A percentile compares a stretch with the other conserved stretches of the same genome.
Conservation (phyloP, 129 eudicot species). For the Deinandra increscens region DNA sequence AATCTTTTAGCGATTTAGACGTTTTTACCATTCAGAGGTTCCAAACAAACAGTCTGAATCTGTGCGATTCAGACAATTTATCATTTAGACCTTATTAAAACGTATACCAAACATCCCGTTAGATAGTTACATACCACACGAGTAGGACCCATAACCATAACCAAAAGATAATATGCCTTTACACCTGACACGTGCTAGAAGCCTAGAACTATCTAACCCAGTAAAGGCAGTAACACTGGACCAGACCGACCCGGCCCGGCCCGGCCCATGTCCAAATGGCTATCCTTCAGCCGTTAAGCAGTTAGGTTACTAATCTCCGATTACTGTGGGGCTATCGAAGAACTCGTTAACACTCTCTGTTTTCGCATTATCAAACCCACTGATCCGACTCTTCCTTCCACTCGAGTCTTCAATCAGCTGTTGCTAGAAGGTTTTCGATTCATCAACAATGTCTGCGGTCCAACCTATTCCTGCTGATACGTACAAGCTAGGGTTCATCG, state of each 20-base stretch:
- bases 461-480: slow-evolving; percentile 60
- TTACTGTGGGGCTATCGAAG: neutral
- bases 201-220: too few relatives aligned
- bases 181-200: too few relatives aligned
- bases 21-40: too few relatives aligned
- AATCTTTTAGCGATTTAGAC: too few relatives aligned
- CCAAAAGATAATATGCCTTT: too few relatives aligned
- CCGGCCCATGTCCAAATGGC: slow-evolving; percentile 6
- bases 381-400: neutral
- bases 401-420: neutral
- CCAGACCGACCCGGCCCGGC: neutral
- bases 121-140: too few relatives aligned
- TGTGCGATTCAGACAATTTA: too few relatives aligned
- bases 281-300: neutral
- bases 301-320: slow-evolving; percentile 7
- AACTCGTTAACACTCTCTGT: neutral
- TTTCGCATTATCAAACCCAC: slow-evolving; percentile 13
- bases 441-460: slow-evolving; percentile 4
- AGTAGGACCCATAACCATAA: too few relatives aligned
- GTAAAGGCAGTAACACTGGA: too few relatives aligned
- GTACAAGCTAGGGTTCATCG: slow-evolving; percentile 85
- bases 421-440: neutral
- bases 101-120: too few relatives aligned
- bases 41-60: too few relatives aligned
- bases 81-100: too few relatives aligned